These are phyloP conservation scores for Coffea canephora DNA, from an alignment of 257 asterid genomes.

Conservation along the genomic window DNA sequence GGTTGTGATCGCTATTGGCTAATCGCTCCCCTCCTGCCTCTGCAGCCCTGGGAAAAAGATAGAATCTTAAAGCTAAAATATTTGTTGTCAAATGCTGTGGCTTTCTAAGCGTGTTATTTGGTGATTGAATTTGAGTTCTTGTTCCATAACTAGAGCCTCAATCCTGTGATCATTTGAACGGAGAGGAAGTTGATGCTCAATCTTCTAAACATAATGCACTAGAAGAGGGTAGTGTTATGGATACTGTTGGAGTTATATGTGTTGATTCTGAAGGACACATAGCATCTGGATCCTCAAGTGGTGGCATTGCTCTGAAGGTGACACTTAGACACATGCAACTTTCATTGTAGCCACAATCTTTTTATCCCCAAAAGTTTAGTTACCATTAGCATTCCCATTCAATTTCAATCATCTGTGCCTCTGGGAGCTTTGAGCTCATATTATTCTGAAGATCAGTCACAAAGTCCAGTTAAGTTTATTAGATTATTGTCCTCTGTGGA, in stretches of 20 bases:
- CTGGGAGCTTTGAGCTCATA: not conserved
- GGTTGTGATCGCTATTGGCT: no score
- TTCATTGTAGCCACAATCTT: not conserved
- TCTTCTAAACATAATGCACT: conserved; percentile 25
- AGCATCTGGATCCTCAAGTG: conserved; percentile 97
- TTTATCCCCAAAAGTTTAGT: not conserved
- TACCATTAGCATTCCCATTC: not conserved
- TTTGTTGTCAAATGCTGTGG: not conserved
- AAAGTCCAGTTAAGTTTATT: not conserved
- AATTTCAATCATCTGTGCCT: not conserved
- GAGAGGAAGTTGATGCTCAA: conserved; percentile 27
- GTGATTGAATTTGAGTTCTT: conserved; percentile 20
- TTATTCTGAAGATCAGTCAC: not conserved
- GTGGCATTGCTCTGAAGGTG: conserved; percentile 97
- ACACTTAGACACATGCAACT: conserved; percentile 1
- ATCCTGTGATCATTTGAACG: conserved; percentile 25
- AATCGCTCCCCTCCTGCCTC: not conserved
- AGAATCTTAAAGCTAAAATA: not conserved
- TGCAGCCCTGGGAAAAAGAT: not conserved
- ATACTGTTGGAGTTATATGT: conserved; percentile 96
- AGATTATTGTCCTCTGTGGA: not conserved
- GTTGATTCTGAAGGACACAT: conserved; percentile 76
- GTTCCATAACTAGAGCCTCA: conserved; percentile 35
- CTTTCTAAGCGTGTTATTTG: not conserved
- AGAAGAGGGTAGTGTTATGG: conserved; percentile 57